A percentile compares a stretch with the other conserved stretches of the same genome.
Conservation (phyloP, 306 rosid genomes). For the Vicia villosa region DNA sequence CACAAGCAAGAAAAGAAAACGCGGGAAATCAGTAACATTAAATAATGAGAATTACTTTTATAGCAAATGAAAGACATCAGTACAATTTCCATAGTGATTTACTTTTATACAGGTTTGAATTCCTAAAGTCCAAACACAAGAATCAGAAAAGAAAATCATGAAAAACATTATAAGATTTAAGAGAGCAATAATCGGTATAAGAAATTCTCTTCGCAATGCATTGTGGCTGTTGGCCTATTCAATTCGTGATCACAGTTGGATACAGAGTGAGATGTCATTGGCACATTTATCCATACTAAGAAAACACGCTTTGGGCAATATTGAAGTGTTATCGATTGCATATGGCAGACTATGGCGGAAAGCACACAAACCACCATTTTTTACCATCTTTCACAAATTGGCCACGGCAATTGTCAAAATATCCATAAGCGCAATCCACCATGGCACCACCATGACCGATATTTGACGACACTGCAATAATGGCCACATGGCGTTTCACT, state of each 20-base stretch:
- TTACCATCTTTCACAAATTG: not conserved
- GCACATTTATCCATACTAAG: not conserved
- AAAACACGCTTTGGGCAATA: not conserved
- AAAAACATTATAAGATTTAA: constrained; percentile 2
- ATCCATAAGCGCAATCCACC: not conserved
- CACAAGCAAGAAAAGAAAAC: constrained; percentile 35
- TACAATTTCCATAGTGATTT: constrained; percentile 1
- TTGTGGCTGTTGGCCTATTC: not conserved
- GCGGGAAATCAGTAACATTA: not conserved
- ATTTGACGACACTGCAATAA: not conserved
- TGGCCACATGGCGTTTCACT: not conserved
- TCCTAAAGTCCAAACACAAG: not conserved
- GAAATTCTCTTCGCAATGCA: constrained; percentile 13
- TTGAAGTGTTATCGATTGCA: not conserved
- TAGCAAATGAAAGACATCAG: constrained; percentile 14
- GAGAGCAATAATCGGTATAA: constrained; percentile 7
- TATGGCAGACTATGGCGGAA: not conserved
- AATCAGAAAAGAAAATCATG: constrained; percentile 23
- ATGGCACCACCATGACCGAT: too few species aligned
- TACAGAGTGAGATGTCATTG: not conserved
- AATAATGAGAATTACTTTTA: constrained; percentile 21
- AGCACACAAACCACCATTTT: not conserved
- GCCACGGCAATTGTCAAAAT: not conserved
- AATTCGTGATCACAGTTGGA: not conserved
- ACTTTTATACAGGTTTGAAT: not conserved